A percentile compares a stretch with the other conserved stretches of the same genome.
phyloP scores from a whole-genome alignment of 2,329 filamentous ascomycete species.

The Cordyceps militaris region DNA sequence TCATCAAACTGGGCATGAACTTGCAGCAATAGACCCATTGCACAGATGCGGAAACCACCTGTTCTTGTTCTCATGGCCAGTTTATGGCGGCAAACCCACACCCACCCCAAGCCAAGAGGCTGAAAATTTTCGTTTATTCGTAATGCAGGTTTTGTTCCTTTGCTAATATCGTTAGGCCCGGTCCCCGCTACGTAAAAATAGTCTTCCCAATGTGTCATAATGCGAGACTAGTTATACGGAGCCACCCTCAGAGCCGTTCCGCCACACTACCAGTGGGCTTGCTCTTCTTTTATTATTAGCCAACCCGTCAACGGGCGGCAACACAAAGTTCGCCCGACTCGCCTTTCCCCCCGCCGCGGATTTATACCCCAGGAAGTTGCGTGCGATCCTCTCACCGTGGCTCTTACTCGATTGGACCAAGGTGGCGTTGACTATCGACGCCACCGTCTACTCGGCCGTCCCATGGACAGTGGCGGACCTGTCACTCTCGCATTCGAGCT shows the following conservation, averaged over 20 bases:
- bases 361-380: too few relatives aligned
- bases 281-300: background rate
- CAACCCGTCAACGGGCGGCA: background rate
- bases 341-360: too few relatives aligned
- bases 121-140: background rate
- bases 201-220: too few relatives aligned
- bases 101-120: background rate
- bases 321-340: background rate
- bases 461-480: background rate
- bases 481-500: background rate
- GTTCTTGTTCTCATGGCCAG: too few relatives aligned
- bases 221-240: background rate
- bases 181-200: background rate
- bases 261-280: too few relatives aligned
- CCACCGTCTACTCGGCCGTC: background rate
- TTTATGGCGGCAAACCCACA: too few relatives aligned
- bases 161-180: background rate
- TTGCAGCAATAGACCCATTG: too few relatives aligned
- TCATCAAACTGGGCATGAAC: too few relatives aligned
- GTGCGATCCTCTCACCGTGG: too few relatives aligned
- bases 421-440: conserved; percentile 4
- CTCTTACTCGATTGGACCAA: background rate
- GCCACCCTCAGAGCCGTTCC: background rate
- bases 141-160: background rate
- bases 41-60: too few relatives aligned